These are phyloP conservation scores for Ceratobasidium sp. DNA, from an alignment of 1,284 basidiomycete genomes.

Conservation along the genomic window DNA sequence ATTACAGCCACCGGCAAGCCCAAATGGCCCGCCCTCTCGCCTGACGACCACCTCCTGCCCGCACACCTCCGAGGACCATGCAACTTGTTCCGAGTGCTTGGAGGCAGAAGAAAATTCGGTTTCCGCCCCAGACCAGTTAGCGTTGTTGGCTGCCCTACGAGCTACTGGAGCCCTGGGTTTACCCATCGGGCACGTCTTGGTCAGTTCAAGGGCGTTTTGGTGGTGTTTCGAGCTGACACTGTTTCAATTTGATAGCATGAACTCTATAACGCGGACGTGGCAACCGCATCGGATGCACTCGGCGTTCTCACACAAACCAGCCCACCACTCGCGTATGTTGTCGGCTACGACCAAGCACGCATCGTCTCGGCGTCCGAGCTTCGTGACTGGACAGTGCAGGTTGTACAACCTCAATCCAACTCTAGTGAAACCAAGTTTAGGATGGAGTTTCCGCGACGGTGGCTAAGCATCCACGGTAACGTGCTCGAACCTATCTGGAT, in stretches of 20 bases:
- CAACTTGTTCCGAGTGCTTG: conserved; percentile 10
- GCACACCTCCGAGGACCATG: background rate
- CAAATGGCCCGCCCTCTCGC: background rate
- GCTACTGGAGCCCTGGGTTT: background rate
- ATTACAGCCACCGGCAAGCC: background rate
- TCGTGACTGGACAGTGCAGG: conserved; percentile 68
- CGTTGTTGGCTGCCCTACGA: background rate
- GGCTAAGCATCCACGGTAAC: conserved; percentile 78
- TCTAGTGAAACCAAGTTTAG: conserved; percentile 56
- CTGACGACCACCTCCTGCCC: conserved; percentile 48
- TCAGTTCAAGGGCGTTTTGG: conserved; percentile 59
- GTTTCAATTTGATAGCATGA: background rate
- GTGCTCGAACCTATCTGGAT: conserved; percentile 75
- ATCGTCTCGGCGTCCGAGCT: conserved; percentile 66
- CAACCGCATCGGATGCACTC: background rate
- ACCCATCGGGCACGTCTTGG: conserved; percentile 50
- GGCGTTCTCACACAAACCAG: conserved; percentile 52
- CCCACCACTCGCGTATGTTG: conserved; percentile 66
- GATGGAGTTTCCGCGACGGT: conserved; percentile 74
- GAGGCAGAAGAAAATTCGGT: background rate
- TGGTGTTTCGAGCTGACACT: background rate
- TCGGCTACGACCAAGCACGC: conserved; percentile 70
- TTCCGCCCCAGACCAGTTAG: background rate
- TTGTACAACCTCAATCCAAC: conserved; percentile 58
- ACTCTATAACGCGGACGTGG: background rate